These are phyloP conservation scores for Talaromyces thailandensis DNA, from an alignment of 495 filamentous ascomycete species.

Conservation along the genomic window DNA sequence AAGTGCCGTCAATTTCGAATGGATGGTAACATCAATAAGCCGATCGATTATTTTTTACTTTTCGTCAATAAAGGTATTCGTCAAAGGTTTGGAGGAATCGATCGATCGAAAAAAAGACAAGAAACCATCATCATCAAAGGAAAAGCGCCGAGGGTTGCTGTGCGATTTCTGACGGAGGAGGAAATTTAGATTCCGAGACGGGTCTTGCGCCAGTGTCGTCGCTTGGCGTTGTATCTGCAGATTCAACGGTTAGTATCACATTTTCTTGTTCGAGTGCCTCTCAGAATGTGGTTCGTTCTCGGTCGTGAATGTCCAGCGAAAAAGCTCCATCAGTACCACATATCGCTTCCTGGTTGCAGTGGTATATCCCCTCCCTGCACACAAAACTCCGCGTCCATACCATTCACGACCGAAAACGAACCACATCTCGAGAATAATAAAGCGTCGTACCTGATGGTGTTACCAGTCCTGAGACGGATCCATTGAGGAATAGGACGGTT, in stretches of 20 bases:
- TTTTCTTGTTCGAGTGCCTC: background rate
- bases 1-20: background rate
- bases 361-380: background rate
- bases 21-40: background rate
- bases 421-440: background rate
- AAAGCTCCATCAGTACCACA: background rate
- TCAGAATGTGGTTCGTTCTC: background rate
- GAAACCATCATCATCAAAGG: conserved; percentile 2
- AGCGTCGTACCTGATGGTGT: conserved; percentile 86
- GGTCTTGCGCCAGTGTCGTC: conserved; percentile 99
- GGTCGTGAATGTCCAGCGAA: background rate
- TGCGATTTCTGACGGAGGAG: conserved; percentile 3
- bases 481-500: conserved; percentile 99
- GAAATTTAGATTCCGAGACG: conserved; percentile 84
- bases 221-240: conserved; percentile 96
- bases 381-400: background rate
- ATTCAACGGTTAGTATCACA: background rate
- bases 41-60: background rate
- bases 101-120: conserved; percentile 3
- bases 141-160: conserved; percentile 14
- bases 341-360: background rate
- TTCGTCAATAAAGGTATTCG: background rate
- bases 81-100: background rate
- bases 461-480: conserved; percentile 95
- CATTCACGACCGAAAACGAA: background rate